A percentile compares a stretch with the other conserved stretches of the same genome.
Evolutionary conservation across 176 grass and related monocot genomes (phyloP).

Genomic region (Zoysia japonica): DNA sequence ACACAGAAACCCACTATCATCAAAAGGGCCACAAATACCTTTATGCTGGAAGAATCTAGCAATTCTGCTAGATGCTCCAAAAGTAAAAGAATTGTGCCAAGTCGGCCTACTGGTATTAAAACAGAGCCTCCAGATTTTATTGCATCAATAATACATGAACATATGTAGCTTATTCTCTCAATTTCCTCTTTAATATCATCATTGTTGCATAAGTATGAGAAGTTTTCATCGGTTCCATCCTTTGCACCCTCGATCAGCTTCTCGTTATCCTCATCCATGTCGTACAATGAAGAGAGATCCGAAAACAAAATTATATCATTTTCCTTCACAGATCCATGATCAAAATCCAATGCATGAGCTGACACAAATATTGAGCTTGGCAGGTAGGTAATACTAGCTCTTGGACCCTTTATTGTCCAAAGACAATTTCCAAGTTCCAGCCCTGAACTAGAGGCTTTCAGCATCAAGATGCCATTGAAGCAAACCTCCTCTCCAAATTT

Average conservation of each 20-base stretch:
- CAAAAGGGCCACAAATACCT: constrained; percentile 46
- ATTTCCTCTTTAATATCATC: constrained; percentile 80
- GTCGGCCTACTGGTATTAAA: constrained; percentile 65
- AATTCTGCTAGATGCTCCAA: constrained; percentile 68
- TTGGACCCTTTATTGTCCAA: constrained; percentile 76
- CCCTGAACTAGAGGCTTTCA: constrained; percentile 90
- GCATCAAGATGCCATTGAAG: constrained; percentile 79
- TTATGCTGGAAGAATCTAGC: constrained; percentile 51
- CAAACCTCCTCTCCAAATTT: constrained; percentile 78
- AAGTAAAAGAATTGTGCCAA: constrained; percentile 62
- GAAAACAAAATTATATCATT: constrained; percentile 86
- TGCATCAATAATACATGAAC: constrained; percentile 72
- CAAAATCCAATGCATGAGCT: constrained; percentile 71
- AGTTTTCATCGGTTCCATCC: constrained; percentile 42
- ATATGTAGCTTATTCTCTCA: constrained; percentile 79
- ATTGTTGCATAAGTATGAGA: constrained; percentile 40
- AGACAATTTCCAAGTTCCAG: constrained; percentile 89
- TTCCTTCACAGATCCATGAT: constrained; percentile 59
- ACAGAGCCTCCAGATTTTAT: constrained; percentile 78
- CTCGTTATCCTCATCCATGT: constrained; percentile 49
- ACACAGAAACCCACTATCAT: neutral
- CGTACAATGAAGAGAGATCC: constrained; percentile 69
- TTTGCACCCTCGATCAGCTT: constrained; percentile 35
- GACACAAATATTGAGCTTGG: constrained; percentile 75
- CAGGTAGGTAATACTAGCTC: constrained; percentile 65